Base-by-base conservation (phyloP, 257 asterid species). In the Solanum chiquidenum region DNA sequence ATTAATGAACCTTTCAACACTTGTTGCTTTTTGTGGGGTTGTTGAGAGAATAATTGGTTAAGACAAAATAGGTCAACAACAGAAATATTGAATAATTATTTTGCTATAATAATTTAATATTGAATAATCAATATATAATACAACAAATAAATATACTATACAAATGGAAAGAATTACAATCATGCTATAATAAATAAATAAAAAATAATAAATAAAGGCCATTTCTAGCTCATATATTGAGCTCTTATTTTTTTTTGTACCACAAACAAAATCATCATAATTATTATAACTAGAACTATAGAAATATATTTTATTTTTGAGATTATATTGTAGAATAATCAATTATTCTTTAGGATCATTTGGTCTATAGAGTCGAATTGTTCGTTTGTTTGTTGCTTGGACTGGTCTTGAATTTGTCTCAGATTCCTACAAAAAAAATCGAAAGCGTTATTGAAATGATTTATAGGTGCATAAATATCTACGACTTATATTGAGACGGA, bases 361-460 rank as follows among this genome's bases (percentile, higher is more conserved):
- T 64, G 95, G 98, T 66, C 90, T 88, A 73, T 90, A 93, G 27
- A 95, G 88, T 83, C 68, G 83, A 31, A 95, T 66, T 13, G 35
- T 0, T 18, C 98, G 95, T 20, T 87, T 72, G 77, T 94, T 83
- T 66, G 89, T 23, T 55, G 88, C 85, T 88, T 95, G 98, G 64
- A 88, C 46, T 29, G 98, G 98, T 86, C 98, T 93, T 0, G 98
- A 94, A 69, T 95, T 95, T 7, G 86, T 49, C 23, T 90, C 88
- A 0, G 91, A 86, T 1, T 87, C 90, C 98, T 95, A 90, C 11
- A 84, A 6, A 82, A 38, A 9, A 49, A 33, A 60, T 38, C 9
- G 6, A 29, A 5, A 40, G 14, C 5, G 23, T 21, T 60, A 60
- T 8, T 60, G 1, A 60, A 23, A 60, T 60, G 0, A 60, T 21